Evolutionary conservation across 768 basidiomycete genomes (phyloP), one percentile per base, ranked within the genome.

Genomic region (Dendrothele bispora): DNA sequence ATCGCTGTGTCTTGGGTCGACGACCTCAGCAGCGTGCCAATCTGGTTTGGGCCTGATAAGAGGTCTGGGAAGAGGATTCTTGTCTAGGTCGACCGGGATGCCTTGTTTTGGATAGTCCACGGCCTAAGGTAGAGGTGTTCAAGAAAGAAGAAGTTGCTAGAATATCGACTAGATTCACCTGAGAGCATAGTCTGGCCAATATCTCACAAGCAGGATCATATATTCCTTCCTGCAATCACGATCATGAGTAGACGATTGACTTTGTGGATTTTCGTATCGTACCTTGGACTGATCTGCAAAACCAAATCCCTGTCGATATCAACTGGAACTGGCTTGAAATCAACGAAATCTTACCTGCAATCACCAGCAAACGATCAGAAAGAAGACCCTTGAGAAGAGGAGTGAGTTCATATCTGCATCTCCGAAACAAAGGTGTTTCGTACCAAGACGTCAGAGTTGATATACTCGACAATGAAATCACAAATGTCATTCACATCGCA

Each of bases 81-180:
- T 57, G 20, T 69, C 66, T 24, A 85, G 67, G 40, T 83, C 67
- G 21, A 88, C 84, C 2, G 80, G 77, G 29, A 78, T 77, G 7
- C 88, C 89, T 52, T 84, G 83, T 65, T 91, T 91, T 0, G 86
- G 82, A 60, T 88, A 91, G 57, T 91, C 89, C 4, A 91, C 88
- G 0, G 88, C 88, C 71, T 79, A 50, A 63, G 73, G 46, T 50
- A 25, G 22, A 26, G 18, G 11, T 20, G 38, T 27, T 12, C 42
- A 29, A 38, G 20, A 36, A 27, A 29, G 14, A 22, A 22, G 3
- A 18, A 18, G 15, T n/a, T n/a, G 12, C 22, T 27, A 21, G 17
- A 15, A 46, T 4, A 25, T 8, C 15, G 6, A 25, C 12, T 14
- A 12, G 26, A 32, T 62, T 32, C 39, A 74, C 76, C 62, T 75